Evolutionary conservation across 139 green algal genomes (phyloP).

Genomic region (Tetraselmis striata): DNA sequence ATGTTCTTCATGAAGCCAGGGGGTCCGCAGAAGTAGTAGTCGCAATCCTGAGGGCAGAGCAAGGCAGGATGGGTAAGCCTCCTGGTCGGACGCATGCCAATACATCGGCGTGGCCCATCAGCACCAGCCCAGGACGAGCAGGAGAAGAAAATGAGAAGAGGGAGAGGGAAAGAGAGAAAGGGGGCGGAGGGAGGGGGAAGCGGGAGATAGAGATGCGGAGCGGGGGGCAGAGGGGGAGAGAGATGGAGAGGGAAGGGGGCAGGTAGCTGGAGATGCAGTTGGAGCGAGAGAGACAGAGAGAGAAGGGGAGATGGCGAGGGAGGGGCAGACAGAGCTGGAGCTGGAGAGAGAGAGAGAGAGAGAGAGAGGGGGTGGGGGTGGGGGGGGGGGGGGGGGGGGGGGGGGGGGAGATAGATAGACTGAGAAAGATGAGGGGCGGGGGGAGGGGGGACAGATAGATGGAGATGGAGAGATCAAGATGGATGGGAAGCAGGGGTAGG

Average conservation of each 20-base stretch:
- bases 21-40: background rate
- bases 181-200: background rate
- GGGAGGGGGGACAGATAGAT: background rate
- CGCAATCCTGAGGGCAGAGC: background rate
- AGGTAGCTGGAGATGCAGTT: background rate
- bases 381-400: no score
- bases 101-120: background rate
- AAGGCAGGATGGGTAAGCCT: background rate
- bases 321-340: no score
- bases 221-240: background rate
- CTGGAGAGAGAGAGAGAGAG: no score
- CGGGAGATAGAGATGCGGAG: background rate
- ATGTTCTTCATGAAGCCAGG: background rate
- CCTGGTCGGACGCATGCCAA: background rate
- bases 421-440: no score
- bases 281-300: background rate
- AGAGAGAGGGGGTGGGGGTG: no score
- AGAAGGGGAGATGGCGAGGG: background rate
- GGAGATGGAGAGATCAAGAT: background rate
- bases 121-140: background rate
- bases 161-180: no score
- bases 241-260: no score
- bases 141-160: background rate
- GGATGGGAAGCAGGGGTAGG: background rate
- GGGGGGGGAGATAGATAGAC: no score